phyloP scores from a whole-genome alignment of 1,139 yeast species.

The Sugiyamaella pinicola region DNA sequence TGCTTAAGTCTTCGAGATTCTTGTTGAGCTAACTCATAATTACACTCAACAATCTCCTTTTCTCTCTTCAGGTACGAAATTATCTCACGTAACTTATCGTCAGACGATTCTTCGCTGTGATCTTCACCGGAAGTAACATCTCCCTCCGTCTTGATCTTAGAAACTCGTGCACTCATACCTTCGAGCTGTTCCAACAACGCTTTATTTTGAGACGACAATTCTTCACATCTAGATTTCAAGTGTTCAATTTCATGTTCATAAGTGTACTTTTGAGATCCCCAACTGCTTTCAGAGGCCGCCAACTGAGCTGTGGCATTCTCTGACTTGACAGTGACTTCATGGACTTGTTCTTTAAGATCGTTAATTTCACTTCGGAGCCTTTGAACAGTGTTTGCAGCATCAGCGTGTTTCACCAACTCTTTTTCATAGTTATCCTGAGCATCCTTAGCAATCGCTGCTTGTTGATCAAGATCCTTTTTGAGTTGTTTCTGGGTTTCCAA shows the following conservation, averaged over 20 bases:
- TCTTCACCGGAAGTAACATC: constrained; percentile 17
- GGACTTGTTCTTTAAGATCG: constrained; percentile 45
- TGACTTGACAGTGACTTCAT: constrained; percentile 43
- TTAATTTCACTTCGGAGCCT: constrained; percentile 50
- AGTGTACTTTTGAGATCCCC: constrained; percentile 48
- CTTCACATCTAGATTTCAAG: constrained; percentile 53
- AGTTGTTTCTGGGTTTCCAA: constrained; percentile 32
- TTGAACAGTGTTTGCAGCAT: constrained; percentile 52
- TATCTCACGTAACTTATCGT: constrained; percentile 55
- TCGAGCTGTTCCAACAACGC: constrained; percentile 74
- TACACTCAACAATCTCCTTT: constrained; percentile 70
- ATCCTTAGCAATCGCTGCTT: constrained; percentile 52
- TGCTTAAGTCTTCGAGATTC: constrained; percentile 53
- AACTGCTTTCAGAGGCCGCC: constrained; percentile 45
- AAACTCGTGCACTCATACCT: constrained; percentile 27
- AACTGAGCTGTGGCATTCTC: constrained; percentile 42
- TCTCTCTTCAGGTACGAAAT: constrained; percentile 70
- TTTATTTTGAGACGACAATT: constrained; percentile 65
- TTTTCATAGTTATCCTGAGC: constrained; percentile 60
- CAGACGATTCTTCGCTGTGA: constrained; percentile 38
- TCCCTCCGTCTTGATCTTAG: constrained; percentile 12
- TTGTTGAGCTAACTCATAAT: constrained; percentile 52
- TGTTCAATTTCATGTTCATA: constrained; percentile 58
- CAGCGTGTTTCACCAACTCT: constrained; percentile 60
- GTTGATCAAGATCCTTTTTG: constrained; percentile 54